Evolutionary conservation across 345 rosid genomes (phyloP).

Genomic region (Eucalyptus fibrosa): DNA sequence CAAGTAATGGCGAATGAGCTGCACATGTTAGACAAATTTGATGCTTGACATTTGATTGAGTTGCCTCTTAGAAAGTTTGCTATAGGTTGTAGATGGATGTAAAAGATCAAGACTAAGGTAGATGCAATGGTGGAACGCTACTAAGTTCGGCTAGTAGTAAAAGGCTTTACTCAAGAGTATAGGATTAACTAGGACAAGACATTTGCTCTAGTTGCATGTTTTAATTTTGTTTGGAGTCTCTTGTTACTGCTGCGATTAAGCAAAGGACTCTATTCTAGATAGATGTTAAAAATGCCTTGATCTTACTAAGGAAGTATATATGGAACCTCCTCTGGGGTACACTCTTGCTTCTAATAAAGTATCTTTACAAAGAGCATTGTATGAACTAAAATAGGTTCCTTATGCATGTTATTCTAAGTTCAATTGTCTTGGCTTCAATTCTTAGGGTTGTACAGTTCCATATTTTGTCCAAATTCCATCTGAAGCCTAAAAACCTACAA

Average conservation of each 20-base stretch:
- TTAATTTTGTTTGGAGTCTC: neutral
- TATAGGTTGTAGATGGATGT: neutral
- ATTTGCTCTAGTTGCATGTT: neutral
- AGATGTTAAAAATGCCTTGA: neutral
- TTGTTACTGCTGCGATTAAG: fast-evolving
- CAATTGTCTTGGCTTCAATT: neutral
- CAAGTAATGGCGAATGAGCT: neutral
- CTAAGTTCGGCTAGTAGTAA: neutral
- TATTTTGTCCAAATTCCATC: neutral
- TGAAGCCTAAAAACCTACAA: neutral
- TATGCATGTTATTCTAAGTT: neutral
- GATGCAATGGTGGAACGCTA: neutral
- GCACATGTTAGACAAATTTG: neutral
- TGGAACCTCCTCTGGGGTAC: neutral
- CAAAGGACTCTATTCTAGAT: neutral
- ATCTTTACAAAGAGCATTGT: neutral
- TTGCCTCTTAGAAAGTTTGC: neutral
- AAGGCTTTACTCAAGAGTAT: neutral
- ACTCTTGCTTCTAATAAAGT: neutral
- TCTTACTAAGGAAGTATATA: neutral
- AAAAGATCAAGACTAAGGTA: neutral
- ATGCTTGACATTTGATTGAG: no score
- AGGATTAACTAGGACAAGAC: neutral
- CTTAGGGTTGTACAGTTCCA: no score
- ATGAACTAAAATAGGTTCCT: neutral